These are phyloP conservation scores for Hyaloscypha hepaticicola DNA, from an alignment of 495 filamentous ascomycete species.

Conservation along the genomic window DNA sequence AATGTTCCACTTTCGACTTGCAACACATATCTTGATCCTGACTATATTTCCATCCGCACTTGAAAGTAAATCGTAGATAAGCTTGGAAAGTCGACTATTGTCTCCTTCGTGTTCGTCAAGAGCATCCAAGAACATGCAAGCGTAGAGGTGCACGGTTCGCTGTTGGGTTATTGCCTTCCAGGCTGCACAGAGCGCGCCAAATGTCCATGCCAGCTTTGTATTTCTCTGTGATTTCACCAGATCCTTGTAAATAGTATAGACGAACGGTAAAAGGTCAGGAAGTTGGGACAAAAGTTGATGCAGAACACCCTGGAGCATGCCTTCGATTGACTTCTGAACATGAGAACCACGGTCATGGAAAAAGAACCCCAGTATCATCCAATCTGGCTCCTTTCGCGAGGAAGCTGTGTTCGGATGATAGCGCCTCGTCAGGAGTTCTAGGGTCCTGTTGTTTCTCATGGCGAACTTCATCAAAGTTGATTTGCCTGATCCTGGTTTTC, in stretches of 20 bases:
- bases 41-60: not conserved
- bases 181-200: not conserved
- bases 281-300: not conserved
- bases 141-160: not conserved
- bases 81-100: not conserved
- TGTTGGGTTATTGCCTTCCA: not conserved
- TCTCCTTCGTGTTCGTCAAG: constrained; percentile 6
- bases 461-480: constrained; percentile 2
- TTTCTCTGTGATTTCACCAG: not conserved
- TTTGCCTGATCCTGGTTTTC: not conserved
- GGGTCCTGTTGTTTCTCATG: not conserved
- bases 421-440: not conserved
- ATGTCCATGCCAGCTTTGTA: not conserved
- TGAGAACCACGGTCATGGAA: constrained; percentile 1
- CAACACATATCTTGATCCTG: constrained; percentile 6
- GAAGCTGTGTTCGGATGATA: not conserved
- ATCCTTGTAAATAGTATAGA: not conserved
- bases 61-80: not conserved
- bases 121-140: not conserved
- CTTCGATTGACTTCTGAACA: constrained; percentile 2
- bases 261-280: not conserved
- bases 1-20: constrained; percentile 10
- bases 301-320: not conserved
- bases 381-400: no score
- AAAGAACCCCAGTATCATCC: not conserved